Evolutionary conservation across 305 asterid species (phyloP).

Genomic region (Rubia tinctorum): DNA sequence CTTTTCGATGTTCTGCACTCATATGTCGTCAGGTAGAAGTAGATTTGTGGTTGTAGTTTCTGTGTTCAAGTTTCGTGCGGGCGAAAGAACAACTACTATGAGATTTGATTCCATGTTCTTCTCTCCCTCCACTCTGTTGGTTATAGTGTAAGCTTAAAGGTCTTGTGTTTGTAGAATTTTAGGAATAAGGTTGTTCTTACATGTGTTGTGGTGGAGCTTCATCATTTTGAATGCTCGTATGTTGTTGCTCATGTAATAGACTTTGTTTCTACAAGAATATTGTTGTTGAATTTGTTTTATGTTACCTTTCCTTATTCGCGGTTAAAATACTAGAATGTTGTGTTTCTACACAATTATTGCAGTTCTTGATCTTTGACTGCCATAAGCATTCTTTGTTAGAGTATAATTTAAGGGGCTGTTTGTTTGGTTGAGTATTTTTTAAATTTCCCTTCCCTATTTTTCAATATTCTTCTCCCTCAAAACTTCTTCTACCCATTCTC

Average conservation of each 20-base stretch:
- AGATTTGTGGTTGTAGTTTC: neutral
- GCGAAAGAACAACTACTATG: neutral
- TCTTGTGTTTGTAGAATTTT: neutral
- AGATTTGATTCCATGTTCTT: neutral
- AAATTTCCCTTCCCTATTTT: too few relatives aligned
- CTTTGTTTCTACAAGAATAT: neutral
- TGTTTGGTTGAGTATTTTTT: too few relatives aligned
- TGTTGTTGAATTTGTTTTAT: neutral
- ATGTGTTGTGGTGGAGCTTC: neutral
- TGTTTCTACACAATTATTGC: neutral
- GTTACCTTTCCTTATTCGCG: neutral
- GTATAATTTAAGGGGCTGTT: too few relatives aligned
- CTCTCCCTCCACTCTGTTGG: conserved; percentile 8
- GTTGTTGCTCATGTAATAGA: conserved; percentile 2
- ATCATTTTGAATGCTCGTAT: neutral
- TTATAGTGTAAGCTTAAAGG: neutral
- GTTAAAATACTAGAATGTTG: neutral
- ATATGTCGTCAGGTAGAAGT: conserved; percentile 3
- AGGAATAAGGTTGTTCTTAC: conserved; percentile 7
- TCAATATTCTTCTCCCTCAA: too few relatives aligned
- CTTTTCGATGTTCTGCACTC: neutral
- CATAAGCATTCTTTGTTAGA: too few relatives aligned
- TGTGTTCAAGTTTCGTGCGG: too few relatives aligned
- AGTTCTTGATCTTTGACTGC: neutral
- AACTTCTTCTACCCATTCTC: too few relatives aligned